A percentile compares a stretch with the other conserved stretches of the same genome.
These are phyloP conservation scores for Aspergillus flavus DNA, from an alignment of 2,329 filamentous ascomycete genomes.

Conservation along the genomic window DNA sequence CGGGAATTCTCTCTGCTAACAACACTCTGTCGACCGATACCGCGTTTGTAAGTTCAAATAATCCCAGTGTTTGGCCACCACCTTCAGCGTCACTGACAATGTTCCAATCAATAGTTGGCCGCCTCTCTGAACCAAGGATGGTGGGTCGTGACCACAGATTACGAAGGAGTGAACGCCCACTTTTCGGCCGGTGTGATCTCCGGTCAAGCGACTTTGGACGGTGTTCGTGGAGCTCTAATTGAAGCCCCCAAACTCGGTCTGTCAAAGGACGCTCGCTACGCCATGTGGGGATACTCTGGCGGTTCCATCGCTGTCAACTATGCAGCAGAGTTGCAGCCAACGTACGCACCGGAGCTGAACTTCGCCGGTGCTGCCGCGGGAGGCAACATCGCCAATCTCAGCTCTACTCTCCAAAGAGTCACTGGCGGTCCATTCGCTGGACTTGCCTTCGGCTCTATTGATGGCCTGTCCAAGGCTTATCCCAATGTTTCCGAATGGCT, in stretches of 20 bases:
- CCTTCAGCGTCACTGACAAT: conserved; percentile 30
- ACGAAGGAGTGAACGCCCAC: conserved; percentile 46
- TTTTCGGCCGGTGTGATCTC: conserved; percentile 44
- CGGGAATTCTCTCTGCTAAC: conserved; percentile 28
- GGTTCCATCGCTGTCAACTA: conserved; percentile 17
- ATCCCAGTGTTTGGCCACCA: neutral
- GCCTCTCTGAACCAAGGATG: conserved; percentile 45
- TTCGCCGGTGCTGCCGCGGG: conserved; percentile 34
- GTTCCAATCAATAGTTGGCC: conserved; percentile 21
- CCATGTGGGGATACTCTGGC: conserved; percentile 24
- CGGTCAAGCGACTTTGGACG: conserved; percentile 48
- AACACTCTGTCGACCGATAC: conserved; percentile 11
- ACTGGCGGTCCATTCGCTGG: conserved; percentile 27
- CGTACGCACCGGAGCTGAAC: conserved; percentile 20
- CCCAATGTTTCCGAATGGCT: conserved; percentile 22
- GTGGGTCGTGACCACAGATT: conserved; percentile 52
- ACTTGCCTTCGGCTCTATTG: conserved; percentile 26
- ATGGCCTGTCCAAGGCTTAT: conserved; percentile 25
- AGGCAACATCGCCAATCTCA: conserved; percentile 33
- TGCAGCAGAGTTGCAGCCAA: conserved; percentile 20
- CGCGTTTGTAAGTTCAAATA: conserved; percentile 8
- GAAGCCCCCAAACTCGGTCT: conserved; percentile 29
- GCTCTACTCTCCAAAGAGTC: conserved; percentile 24
- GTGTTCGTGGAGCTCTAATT: conserved; percentile 42
- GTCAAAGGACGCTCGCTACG: conserved; percentile 16